These are phyloP conservation scores for Penicillium atrosanguineum DNA, from an alignment of 495 filamentous ascomycete species.

Conservation along the genomic window DNA sequence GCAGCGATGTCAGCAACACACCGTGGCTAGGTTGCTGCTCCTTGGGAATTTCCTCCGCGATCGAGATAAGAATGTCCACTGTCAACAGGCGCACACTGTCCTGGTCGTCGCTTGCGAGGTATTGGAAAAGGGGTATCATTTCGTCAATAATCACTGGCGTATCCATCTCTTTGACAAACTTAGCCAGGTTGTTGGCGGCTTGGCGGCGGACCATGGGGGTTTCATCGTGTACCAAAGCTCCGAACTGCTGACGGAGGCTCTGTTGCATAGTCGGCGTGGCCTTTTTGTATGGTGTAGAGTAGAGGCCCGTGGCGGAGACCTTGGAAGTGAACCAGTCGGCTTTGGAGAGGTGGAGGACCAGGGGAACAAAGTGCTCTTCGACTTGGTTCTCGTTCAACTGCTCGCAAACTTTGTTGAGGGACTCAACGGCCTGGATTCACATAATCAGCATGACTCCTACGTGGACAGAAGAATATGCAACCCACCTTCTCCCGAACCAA, in stretches of 20 bases:
- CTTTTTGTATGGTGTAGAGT: slow-evolving; percentile 87
- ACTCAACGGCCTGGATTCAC: slow-evolving; percentile 80
- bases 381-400: slow-evolving; percentile 87
- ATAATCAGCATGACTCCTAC: slow-evolving; percentile 14
- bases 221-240: slow-evolving; percentile 91
- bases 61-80: slow-evolving; percentile 92
- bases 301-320: slow-evolving; percentile 94
- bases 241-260: slow-evolving; percentile 83
- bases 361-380: slow-evolving; percentile 94
- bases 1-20: slow-evolving; percentile 82
- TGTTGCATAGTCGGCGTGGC: slow-evolving; percentile 82
- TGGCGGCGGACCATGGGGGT: slow-evolving; percentile 98
- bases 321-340: slow-evolving; percentile 99
- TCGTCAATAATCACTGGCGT: slow-evolving; percentile 88
- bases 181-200: slow-evolving; percentile 91
- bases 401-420: slow-evolving; percentile 96
- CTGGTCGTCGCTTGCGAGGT: slow-evolving; percentile 91
- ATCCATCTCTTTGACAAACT: slow-evolving; percentile 96
- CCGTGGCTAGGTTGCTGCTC: slow-evolving; percentile 97
- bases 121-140: slow-evolving; percentile 98
- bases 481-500: slow-evolving; percentile 93
- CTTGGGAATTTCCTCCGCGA: slow-evolving; percentile 95
- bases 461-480: neutral
- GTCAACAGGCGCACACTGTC: slow-evolving; percentile 95
- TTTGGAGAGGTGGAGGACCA: slow-evolving; percentile 92